These are phyloP conservation scores for Pythium plurisporium DNA, from an alignment of 352 stramenopile genomes.

Conservation along the genomic window DNA sequence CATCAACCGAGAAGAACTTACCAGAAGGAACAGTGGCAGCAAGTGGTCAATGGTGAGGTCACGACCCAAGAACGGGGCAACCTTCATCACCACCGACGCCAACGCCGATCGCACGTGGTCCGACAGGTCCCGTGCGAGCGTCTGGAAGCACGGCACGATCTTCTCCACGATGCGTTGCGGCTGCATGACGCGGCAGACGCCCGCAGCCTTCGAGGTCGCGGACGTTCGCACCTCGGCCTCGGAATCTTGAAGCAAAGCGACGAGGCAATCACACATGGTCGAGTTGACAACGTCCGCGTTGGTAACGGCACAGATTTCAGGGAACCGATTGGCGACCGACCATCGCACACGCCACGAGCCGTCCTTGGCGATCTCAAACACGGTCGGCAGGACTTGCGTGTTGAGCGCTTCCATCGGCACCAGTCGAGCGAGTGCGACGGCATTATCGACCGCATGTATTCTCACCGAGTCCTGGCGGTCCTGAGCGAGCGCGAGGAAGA, in stretches of 20 bases:
- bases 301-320: constrained; percentile 89
- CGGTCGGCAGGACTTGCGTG: constrained; percentile 83
- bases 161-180: constrained; percentile 66
- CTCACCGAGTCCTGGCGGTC: constrained; percentile 96
- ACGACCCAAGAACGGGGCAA: constrained; percentile 92
- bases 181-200: constrained; percentile 49
- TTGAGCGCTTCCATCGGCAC: constrained; percentile 65
- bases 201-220: constrained; percentile 90
- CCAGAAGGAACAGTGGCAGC: constrained; percentile 92
- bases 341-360: constrained; percentile 98
- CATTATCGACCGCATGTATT: constrained; percentile 97
- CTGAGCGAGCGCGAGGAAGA: constrained; percentile 78
- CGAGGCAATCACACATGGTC: constrained; percentile 84
- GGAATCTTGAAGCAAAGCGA: constrained; percentile 94
- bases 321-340: constrained; percentile 96
- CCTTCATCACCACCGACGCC: constrained; percentile 93
- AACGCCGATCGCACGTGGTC: constrained; percentile 96
- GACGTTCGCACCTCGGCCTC: constrained; percentile 96
- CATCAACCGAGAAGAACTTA: constrained; percentile 20
- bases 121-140: constrained; percentile 95
- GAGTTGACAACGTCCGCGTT: constrained; percentile 61
- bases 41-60: constrained; percentile 93
- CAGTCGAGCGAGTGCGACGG: constrained; percentile 90
- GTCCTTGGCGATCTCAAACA: constrained; percentile 92
- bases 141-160: constrained; percentile 83